Percentiles rank a stretch among this genome's conserved stretches.
phyloP scores from a whole-genome alignment of 257 asterid species.

The Thymus mandschuricus region DNA sequence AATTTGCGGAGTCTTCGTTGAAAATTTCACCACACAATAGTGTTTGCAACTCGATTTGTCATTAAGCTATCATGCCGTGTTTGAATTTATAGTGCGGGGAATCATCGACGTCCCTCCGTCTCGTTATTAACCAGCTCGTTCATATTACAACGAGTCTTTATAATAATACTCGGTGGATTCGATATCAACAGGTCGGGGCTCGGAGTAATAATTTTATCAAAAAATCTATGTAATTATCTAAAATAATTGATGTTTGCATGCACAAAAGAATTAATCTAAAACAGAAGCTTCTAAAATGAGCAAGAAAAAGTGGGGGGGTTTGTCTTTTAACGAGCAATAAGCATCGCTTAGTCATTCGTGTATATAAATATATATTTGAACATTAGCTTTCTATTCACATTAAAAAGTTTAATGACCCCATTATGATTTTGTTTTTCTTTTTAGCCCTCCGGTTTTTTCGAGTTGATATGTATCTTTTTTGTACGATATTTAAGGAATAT shows the following conservation, averaged over 20 bases:
- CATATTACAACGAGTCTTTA: too few species aligned
- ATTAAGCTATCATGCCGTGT: conserved; percentile 21
- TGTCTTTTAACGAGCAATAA: not conserved
- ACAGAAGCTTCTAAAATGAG: conserved; percentile 31
- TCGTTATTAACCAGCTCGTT: too few species aligned
- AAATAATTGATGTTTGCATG: too few species aligned
- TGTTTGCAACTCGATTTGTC: conserved; percentile 29
- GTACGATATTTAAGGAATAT: too few species aligned
- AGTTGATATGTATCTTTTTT: too few species aligned
- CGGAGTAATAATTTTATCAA: too few species aligned
- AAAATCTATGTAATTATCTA: too few species aligned
- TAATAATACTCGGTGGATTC: too few species aligned
- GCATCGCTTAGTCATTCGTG: conserved; percentile 5
- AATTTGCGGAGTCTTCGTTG: conserved; percentile 19
- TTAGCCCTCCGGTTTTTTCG: not conserved
- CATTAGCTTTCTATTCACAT: conserved; percentile 21
- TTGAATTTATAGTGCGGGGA: conserved; percentile 24
- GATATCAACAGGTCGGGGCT: too few species aligned
- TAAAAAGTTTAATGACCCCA: conserved; percentile 32
- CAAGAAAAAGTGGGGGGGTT: conserved; percentile 1
- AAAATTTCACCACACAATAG: not conserved
- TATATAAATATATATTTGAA: conserved; percentile 10
- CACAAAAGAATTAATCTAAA: too few species aligned
- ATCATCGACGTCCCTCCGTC: conserved; percentile 18
- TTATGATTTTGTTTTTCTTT: not conserved